Evolutionary conservation across 129 eudicot genomes (phyloP).

Genomic region (Sambucus nigra): DNA sequence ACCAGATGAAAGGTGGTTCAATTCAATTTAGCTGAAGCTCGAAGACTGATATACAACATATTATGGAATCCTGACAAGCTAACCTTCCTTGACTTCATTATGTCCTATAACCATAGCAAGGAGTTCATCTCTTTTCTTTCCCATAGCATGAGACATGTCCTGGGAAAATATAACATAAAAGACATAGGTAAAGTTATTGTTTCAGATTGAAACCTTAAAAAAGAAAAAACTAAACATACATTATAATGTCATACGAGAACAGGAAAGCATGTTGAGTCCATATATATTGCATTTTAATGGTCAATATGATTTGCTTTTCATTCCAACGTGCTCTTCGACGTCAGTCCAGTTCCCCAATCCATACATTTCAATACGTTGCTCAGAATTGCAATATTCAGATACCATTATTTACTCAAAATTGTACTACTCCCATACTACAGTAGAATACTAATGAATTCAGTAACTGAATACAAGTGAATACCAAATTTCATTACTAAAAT

Average conservation of each 20-base stretch:
- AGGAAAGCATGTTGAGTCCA: conserved; percentile 88
- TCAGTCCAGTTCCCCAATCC: conserved; percentile 95
- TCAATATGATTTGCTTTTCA: conserved; percentile 78
- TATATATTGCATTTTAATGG: conserved; percentile 65
- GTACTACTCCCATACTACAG: too few species aligned
- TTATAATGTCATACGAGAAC: conserved; percentile 59
- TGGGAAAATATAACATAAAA: conserved; percentile 22
- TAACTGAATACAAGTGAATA: too few species aligned
- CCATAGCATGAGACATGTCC: conserved; percentile 99
- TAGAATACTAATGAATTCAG: too few species aligned
- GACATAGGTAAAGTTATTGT: background rate
- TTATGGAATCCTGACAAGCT: conserved; percentile 9
- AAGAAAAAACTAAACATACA: background rate
- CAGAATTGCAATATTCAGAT: too few species aligned
- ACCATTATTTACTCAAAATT: too few species aligned
- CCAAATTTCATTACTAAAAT: too few species aligned
- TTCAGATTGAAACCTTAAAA: background rate
- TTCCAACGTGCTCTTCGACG: conserved; percentile 99
- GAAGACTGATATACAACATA: background rate
- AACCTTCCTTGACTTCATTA: conserved; percentile 61
- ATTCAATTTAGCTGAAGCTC: background rate
- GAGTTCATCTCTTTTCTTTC: conserved; percentile 93
- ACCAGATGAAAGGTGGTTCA: background rate
- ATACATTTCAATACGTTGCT: conserved; percentile 96
- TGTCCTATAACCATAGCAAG: conserved; percentile 89